Evolutionary conservation across 2,329 filamentous ascomycete genomes (phyloP).

Genomic region (Monosporascus ibericus): DNA sequence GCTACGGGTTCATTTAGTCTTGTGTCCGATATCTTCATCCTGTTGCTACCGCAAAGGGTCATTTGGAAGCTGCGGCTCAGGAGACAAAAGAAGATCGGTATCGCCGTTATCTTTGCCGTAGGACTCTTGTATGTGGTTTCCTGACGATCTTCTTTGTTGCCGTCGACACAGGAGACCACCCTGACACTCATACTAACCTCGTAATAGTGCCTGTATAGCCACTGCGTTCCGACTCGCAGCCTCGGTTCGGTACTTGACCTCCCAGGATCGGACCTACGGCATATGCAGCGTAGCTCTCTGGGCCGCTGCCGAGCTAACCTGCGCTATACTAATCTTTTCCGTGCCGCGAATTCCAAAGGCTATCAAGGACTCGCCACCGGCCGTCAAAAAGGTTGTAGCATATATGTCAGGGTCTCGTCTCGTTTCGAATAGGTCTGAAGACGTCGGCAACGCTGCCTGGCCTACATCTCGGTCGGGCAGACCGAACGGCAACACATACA

Average conservation of each 20-base stretch:
- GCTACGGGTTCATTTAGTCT: constrained; percentile 10
- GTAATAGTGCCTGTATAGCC: constrained; percentile 6
- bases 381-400: too few relatives aligned
- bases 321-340: constrained; percentile 11
- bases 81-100: constrained; percentile 5
- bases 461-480: too few relatives aligned
- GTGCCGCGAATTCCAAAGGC: not conserved
- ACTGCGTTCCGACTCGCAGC: constrained; percentile 8
- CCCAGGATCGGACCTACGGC: constrained; percentile 7
- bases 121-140: constrained; percentile 8
- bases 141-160: not conserved
- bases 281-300: constrained; percentile 6
- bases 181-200: not conserved
- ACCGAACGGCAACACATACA: too few relatives aligned
- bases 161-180: not conserved
- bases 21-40: constrained; percentile 9
- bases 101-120: constrained; percentile 9
- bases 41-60: constrained; percentile 9
- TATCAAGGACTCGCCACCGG: too few relatives aligned
- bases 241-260: constrained; percentile 7
- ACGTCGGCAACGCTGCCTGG: too few relatives aligned
- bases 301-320: constrained; percentile 10
- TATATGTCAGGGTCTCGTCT: too few relatives aligned
- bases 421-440: too few relatives aligned
- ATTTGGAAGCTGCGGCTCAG: constrained; percentile 10